phyloP scores from a whole-genome alignment of 2,329 filamentous ascomycete species.

The Colletotrichum sp. region DNA sequence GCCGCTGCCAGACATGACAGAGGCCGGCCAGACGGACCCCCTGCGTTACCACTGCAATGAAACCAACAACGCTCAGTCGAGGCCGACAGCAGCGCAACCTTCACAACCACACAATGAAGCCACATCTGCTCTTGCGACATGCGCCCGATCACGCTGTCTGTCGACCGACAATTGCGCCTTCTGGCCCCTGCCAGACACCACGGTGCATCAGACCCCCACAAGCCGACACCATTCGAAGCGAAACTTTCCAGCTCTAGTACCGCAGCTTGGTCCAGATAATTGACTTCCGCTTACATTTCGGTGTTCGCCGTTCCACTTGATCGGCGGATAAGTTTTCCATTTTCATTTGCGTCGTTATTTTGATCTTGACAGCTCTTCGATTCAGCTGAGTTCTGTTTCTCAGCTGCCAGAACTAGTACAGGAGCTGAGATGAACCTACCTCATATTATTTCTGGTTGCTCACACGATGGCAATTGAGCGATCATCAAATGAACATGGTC shows the following conservation, averaged over 20 bases:
- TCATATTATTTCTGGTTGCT: background rate
- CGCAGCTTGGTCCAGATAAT: background rate
- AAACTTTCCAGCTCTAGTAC: background rate
- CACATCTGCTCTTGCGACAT: background rate
- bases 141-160: background rate
- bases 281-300: background rate
- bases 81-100: background rate
- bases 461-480: fast-evolving
- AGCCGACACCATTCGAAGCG: background rate
- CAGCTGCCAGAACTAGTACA: background rate
- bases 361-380: background rate
- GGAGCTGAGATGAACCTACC: background rate
- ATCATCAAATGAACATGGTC: background rate
- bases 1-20: background rate
- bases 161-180: background rate
- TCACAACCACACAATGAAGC: background rate
- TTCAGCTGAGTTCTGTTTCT: background rate
- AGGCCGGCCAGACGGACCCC: background rate
- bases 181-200: background rate
- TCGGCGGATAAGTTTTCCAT: background rate
- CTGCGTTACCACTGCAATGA: background rate
- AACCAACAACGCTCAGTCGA: background rate
- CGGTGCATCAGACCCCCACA: background rate
- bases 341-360: background rate
- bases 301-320: background rate